A percentile compares a stretch with the other conserved stretches of the same genome.
These are phyloP conservation scores for Fusarium chuoi DNA, from an alignment of 2,329 filamentous ascomycete genomes.

Conservation along the genomic window DNA sequence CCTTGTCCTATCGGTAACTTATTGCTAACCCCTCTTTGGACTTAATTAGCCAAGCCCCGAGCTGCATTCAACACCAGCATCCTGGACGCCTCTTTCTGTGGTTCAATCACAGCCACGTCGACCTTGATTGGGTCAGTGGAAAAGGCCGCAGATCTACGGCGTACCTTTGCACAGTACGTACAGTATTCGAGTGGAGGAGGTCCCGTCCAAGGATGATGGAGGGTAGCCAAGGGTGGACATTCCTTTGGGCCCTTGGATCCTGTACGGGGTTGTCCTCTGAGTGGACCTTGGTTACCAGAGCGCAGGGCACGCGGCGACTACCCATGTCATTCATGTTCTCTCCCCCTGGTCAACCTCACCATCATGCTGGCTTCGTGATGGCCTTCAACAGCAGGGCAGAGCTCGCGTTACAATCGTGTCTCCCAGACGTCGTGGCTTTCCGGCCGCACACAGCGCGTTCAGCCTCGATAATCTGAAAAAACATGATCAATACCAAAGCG, in stretches of 20 bases:
- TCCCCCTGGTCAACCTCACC: slow-evolving; percentile 40
- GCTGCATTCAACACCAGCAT: slow-evolving; percentile 42
- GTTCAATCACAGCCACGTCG: slow-evolving; percentile 40
- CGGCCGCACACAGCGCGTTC: slow-evolving; percentile 20
- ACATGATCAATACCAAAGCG: neutral
- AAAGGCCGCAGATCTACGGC: slow-evolving; percentile 47
- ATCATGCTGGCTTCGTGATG: slow-evolving; percentile 42
- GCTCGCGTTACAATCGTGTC: slow-evolving; percentile 23
- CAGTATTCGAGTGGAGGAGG: slow-evolving; percentile 34
- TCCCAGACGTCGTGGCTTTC: slow-evolving; percentile 24
- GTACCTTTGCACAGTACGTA: slow-evolving; percentile 30
- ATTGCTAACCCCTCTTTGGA: slow-evolving; percentile 44
- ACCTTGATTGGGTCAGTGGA: slow-evolving; percentile 43
- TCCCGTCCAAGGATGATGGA: slow-evolving; percentile 8
- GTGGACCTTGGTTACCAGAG: slow-evolving; percentile 30
- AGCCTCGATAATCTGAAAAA: neutral
- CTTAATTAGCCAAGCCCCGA: slow-evolving; percentile 41
- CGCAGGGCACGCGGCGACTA: slow-evolving; percentile 36
- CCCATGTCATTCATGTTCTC: slow-evolving; percentile 30
- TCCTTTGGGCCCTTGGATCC: slow-evolving; percentile 41
- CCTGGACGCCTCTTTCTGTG: slow-evolving; percentile 39
- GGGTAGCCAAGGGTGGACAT: slow-evolving; percentile 31
- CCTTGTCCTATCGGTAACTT: slow-evolving; percentile 42
- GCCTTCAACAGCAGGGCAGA: slow-evolving; percentile 31
- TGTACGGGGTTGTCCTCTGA: slow-evolving; percentile 35